Conservation (phyloP, 1,284 basidiomycete species). For the Cutaneotrichosporon cutaneum region DNA sequence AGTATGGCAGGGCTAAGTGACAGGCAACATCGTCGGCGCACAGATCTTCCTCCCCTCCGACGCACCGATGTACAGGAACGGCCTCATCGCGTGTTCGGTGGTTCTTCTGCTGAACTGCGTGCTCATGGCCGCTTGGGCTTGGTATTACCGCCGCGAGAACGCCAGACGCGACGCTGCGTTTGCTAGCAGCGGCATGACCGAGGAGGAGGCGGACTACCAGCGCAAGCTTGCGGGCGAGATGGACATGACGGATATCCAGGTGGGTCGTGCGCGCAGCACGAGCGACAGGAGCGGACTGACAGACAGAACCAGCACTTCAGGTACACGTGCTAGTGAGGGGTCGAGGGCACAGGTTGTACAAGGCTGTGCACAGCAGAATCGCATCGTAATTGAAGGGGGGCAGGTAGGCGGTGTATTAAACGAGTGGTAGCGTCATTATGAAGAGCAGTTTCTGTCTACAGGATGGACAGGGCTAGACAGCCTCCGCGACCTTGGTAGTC, state of each 20-base stretch:
- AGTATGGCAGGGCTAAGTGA: no score
- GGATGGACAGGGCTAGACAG: no score
- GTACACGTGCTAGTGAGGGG: constrained; percentile 7
- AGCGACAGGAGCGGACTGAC: constrained; percentile 10
- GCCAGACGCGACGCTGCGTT: constrained; percentile 4
- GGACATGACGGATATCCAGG: constrained; percentile 19
- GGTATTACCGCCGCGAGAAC: constrained; percentile 17
- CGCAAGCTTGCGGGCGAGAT: constrained; percentile 8
- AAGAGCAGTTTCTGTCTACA: no score
- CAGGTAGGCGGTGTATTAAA: background rate
- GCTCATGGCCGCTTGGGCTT: constrained; percentile 10
- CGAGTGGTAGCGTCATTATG: no score
- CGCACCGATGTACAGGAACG: constrained; percentile 26
- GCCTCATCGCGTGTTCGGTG: constrained; percentile 27
- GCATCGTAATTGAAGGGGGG: background rate
- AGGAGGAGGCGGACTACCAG: constrained; percentile 11
- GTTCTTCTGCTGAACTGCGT: constrained; percentile 17
- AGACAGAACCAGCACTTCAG: constrained; percentile 22
- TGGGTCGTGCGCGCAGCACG: background rate
- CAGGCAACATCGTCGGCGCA: constrained; percentile 27
- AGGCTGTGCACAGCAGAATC: background rate
- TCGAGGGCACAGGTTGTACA: no score
- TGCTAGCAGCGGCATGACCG: background rate
- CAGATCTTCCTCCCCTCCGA: constrained; percentile 28
- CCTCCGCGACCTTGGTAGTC: no score